Conservation (phyloP, 345 rosid species). For the Rubroshorea leprosula region DNA sequence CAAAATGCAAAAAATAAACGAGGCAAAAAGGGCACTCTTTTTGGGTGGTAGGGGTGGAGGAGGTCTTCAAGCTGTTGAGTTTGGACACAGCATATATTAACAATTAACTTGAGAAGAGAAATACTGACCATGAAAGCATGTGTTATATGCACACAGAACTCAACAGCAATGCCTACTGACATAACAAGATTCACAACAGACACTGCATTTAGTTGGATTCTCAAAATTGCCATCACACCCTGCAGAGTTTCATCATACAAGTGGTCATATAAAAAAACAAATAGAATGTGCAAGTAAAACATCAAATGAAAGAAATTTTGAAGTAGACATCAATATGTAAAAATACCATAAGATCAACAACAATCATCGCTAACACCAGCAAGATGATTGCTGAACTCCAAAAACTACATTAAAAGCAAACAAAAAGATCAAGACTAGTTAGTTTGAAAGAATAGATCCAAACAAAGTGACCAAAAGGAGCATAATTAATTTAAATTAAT, state of each 20-base stretch:
- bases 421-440: conserved; percentile 4
- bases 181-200: conserved; percentile 93
- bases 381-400: conserved; percentile 92
- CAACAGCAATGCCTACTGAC: conserved; percentile 95
- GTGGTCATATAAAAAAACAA: background rate
- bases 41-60: background rate
- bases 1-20: too few species aligned
- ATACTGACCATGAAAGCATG: conserved; percentile 81
- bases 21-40: too few species aligned
- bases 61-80: background rate
- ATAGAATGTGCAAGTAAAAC: background rate
- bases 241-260: conserved; percentile 36
- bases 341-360: conserved; percentile 82
- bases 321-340: background rate
- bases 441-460: background rate
- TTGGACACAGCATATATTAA: background rate
- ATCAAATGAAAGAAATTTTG: conserved; percentile 1
- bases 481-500: background rate
- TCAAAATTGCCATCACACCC: conserved; percentile 92
- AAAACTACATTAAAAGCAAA: conserved; percentile 43
- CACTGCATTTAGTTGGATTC: conserved; percentile 89
- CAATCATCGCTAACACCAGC: conserved; percentile 78
- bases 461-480: background rate
- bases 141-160: conserved; percentile 93
- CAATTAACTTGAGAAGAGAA: background rate